Conservation (phyloP, 1,139 yeast species). For the Geotrichum klebahnii region DNA sequence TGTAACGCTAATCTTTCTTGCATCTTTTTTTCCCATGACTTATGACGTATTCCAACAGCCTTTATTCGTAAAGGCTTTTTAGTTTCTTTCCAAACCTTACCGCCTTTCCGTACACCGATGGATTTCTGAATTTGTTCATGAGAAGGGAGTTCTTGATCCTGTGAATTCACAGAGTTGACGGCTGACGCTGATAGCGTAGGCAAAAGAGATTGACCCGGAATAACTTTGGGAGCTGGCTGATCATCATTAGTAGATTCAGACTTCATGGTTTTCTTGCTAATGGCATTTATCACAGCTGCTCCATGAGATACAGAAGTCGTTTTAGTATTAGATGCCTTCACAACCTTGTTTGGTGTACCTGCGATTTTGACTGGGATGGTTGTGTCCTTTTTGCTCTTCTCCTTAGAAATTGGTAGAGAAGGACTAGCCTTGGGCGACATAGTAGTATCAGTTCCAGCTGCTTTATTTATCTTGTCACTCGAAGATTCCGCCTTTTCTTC, state of each 20-base stretch:
- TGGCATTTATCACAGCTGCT: background rate
- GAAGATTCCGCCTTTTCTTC: background rate
- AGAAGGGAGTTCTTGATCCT: background rate
- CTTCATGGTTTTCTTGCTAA: background rate
- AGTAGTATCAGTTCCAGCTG: background rate
- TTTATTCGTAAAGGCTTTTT: conserved; percentile 36
- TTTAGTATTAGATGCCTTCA: background rate
- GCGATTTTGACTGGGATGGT: background rate
- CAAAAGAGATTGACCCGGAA: background rate
- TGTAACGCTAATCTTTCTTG: conserved; percentile 33
- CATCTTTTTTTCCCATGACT: conserved; percentile 39
- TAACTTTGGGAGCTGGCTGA: too few species aligned
- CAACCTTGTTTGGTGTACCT: background rate
- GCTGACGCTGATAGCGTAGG: background rate
- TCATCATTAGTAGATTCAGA: background rate
- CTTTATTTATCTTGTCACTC: background rate
- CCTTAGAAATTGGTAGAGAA: background rate
- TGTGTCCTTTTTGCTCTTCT: background rate
- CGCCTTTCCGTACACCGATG: conserved; percentile 23
- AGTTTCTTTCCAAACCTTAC: conserved; percentile 40
- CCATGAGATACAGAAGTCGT: background rate
- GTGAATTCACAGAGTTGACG: background rate
- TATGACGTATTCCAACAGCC: conserved; percentile 31
- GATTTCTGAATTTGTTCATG: conserved; percentile 3
- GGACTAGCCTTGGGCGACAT: background rate